Evolutionary conservation across 257 asterid species (phyloP), one percentile per base, ranked within the genome.

Genomic region (Solanum megistacrolobum): DNA sequence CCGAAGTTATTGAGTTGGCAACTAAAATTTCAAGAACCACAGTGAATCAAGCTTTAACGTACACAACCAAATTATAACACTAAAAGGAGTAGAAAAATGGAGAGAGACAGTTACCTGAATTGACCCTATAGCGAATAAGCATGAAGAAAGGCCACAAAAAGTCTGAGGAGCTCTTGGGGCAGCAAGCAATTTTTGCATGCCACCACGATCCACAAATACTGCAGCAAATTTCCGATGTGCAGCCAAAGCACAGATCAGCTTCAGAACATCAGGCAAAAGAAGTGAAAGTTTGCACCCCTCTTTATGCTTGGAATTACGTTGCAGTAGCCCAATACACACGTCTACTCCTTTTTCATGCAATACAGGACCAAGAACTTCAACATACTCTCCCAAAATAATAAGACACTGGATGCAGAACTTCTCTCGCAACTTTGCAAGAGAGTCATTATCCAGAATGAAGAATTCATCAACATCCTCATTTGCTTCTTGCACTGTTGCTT

Each of bases 301-400:
- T 91, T 91, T 93, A 91, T 91, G 92, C 92, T 96, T 96, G 66
- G 87, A 87, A 91, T 92, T 93, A 83, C 94, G 92, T 89, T 92
- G 98, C 92, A 97, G 88, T 83, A 97, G 91, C 12, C 98, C 96
- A 89, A 97, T 94, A 91, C 96, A 94, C 83, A 97, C 99, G 87
- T 97, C 99, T 35, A 97, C 99, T 74, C 99, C 99, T 89, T 94
- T 96, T 92, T 97, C 99, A 88, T 94, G 98, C 84, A 97, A 95
- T 75, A 97, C 98, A 86, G 99, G 99, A 75, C 98, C 99, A 79
- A 97, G 99, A 89, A 96, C 99, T 92, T 97, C 99, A 88, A 97
- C 98, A 90, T 97, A 97, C 92, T 96, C 99, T 85, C 99, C 99
- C 85, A 97, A 90, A 90, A 92, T 89, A 46, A 91, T 94, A 89